phyloP scores from a whole-genome alignment of 441 rosid genomes.

The Erodium trifolium region DNA sequence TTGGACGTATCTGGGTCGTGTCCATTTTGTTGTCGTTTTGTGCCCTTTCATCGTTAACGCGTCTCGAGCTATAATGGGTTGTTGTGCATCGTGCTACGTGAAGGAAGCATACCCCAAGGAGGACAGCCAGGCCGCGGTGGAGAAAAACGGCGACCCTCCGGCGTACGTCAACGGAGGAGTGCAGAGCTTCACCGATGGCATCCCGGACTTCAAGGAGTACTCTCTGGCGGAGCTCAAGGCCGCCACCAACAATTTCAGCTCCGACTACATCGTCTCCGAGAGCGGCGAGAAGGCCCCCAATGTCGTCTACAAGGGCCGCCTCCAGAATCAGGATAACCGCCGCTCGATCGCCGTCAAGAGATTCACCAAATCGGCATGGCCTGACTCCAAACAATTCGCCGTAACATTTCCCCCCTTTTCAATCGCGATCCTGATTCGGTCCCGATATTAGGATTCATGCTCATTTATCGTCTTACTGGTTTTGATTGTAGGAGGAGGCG shows the following conservation, averaged over 20 bases:
- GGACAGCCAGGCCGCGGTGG: not conserved
- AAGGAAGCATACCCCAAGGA: not conserved
- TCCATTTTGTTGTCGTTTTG: too few relatives aligned
- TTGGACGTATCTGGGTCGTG: too few relatives aligned
- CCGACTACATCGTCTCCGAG: conserved; percentile 51
- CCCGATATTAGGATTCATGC: conserved; percentile 16
- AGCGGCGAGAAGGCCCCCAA: conserved; percentile 74
- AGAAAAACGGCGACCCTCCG: not conserved
- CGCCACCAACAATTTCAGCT: conserved; percentile 47
- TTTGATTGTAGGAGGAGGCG: conserved; percentile 32
- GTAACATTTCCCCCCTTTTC: conserved; percentile 16
- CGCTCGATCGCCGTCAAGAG: conserved; percentile 53
- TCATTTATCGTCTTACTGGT: not conserved
- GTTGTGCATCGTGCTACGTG: not conserved
- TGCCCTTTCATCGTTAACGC: not conserved
- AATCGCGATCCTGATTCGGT: not conserved
- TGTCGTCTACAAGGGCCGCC: conserved; percentile 57
- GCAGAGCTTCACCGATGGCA: not conserved
- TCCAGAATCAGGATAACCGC: conserved; percentile 31
- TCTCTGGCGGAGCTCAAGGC: conserved; percentile 17
- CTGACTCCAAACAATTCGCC: conserved; percentile 63
- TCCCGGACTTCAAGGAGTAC: conserved; percentile 22
- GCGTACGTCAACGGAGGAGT: not conserved
- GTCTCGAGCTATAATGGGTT: not conserved
- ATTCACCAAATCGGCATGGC: conserved; percentile 64